Conservation (phyloP, 1,139 yeast species). For the Sugiyamaella sp. region DNA sequence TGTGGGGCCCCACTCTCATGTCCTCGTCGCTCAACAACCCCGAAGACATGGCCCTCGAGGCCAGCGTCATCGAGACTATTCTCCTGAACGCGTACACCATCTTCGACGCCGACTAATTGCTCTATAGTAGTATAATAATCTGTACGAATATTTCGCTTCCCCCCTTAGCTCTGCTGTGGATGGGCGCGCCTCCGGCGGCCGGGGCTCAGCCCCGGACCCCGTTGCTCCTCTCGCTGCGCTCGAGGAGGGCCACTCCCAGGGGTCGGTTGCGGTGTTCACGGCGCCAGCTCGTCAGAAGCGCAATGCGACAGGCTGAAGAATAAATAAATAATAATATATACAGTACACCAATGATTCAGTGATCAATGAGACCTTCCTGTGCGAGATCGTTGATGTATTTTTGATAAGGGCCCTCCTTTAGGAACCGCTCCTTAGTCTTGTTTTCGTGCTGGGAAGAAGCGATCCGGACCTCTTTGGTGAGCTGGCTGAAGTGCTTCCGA, state of each 20-base stretch:
- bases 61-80: slow-evolving; percentile 80
- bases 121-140: not conserved
- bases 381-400: slow-evolving; percentile 17
- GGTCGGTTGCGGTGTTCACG: too few relatives aligned
- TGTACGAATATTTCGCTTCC: slow-evolving; percentile 1
- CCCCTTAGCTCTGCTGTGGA: too few relatives aligned
- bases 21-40: slow-evolving; percentile 65
- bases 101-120: slow-evolving; percentile 68
- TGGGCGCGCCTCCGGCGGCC: slow-evolving; percentile 3
- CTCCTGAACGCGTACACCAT: slow-evolving; percentile 84
- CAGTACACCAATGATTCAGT: slow-evolving; percentile 7
- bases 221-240: slow-evolving; percentile 1
- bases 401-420: slow-evolving; percentile 19
- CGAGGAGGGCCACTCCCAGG: too few relatives aligned
- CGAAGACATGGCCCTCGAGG: slow-evolving; percentile 80
- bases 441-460: not conserved
- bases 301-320: not conserved
- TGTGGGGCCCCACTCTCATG: slow-evolving; percentile 93
- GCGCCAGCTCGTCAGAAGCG: too few relatives aligned
- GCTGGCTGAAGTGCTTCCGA: not conserved
- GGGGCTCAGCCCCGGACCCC: slow-evolving; percentile 9
- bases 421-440: not conserved
- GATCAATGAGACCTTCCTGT: slow-evolving; percentile 15
- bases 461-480: slow-evolving; percentile 1
- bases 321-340: slow-evolving; percentile 12